phyloP scores from a whole-genome alignment of 2,329 filamentous ascomycete species.

The Knufia petricola region DNA sequence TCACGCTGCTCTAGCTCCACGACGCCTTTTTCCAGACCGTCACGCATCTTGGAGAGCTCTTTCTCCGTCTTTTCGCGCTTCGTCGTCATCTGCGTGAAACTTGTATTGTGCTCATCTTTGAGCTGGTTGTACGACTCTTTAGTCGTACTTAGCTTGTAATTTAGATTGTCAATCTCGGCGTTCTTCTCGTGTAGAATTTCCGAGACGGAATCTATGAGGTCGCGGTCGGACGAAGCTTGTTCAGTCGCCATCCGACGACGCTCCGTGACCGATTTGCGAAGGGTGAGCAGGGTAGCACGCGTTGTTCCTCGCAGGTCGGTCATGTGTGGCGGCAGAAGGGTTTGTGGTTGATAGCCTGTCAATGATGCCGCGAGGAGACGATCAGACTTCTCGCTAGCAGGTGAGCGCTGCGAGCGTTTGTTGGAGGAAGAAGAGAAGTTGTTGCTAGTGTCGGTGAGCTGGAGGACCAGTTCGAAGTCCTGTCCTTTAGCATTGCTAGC shows the following conservation, averaged over 20 bases:
- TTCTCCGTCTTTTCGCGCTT: slow-evolving; percentile 99
- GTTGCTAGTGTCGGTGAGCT: slow-evolving; percentile 57
- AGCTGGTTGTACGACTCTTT: slow-evolving; percentile 82
- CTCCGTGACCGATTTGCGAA: slow-evolving; percentile 89
- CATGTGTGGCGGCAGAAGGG: slow-evolving; percentile 62
- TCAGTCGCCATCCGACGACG: slow-evolving; percentile 73
- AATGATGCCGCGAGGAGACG: slow-evolving; percentile 70
- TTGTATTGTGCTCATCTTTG: slow-evolving; percentile 75
- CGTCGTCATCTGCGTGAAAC: slow-evolving; percentile 78
- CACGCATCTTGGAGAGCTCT: slow-evolving; percentile 55
- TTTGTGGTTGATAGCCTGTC: slow-evolving; percentile 72
- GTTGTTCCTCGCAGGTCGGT: slow-evolving; percentile 69
- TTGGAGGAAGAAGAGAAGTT: slow-evolving; percentile 59
- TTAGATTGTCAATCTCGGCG: slow-evolving; percentile 81
- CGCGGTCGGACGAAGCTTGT: slow-evolving; percentile 87
- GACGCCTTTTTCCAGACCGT: slow-evolving; percentile 22
- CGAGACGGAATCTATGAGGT: slow-evolving; percentile 85
- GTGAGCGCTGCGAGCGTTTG: slow-evolving; percentile 29
- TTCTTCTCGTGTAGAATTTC: slow-evolving; percentile 95
- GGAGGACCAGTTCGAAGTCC: slow-evolving; percentile 75
- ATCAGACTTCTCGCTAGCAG: slow-evolving; percentile 46
- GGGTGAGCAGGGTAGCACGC: slow-evolving; percentile 64
- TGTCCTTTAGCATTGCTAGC: slow-evolving; percentile 76
- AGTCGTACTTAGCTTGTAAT: slow-evolving; percentile 76
- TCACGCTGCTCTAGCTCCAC: slow-evolving; percentile 56